Percentiles rank a stretch among this genome's conserved stretches.
Conservation (phyloP, 2,329 filamentous ascomycete genomes). For the Penicillium sp. region DNA sequence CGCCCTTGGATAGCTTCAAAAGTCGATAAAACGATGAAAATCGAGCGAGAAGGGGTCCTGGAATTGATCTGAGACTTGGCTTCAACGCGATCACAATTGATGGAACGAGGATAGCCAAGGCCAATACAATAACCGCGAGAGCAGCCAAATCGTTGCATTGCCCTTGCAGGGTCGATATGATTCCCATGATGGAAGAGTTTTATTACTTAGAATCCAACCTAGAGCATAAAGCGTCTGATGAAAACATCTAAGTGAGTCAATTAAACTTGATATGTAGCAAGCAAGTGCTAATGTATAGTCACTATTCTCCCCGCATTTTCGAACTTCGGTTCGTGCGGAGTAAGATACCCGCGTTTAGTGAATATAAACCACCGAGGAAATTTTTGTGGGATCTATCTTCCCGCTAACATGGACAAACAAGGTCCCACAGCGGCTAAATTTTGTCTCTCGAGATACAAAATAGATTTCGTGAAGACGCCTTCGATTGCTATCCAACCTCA, state of each 20-base stretch:
- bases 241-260: neutral
- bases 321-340: neutral
- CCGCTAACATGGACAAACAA: neutral
- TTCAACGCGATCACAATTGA: slow-evolving; percentile 10
- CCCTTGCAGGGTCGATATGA: neutral
- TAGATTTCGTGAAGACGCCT: neutral
- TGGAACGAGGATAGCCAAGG: neutral
- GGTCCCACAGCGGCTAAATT: neutral
- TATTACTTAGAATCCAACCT: neutral
- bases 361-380: neutral
- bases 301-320: neutral
- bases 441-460: neutral
- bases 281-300: neutral
- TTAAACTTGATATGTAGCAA: neutral
- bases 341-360: neutral
- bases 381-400: neutral
- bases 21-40: slow-evolving; percentile 18
- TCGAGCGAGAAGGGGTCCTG: slow-evolving; percentile 14
- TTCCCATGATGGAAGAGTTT: neutral
- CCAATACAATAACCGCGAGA: neutral
- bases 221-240: neutral
- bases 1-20: slow-evolving; percentile 49
- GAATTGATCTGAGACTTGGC: slow-evolving; percentile 16
- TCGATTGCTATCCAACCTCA: neutral
- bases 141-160: neutral